phyloP scores from a whole-genome alignment of 768 basidiomycete genomes.

The Termitomyces sp. region DNA sequence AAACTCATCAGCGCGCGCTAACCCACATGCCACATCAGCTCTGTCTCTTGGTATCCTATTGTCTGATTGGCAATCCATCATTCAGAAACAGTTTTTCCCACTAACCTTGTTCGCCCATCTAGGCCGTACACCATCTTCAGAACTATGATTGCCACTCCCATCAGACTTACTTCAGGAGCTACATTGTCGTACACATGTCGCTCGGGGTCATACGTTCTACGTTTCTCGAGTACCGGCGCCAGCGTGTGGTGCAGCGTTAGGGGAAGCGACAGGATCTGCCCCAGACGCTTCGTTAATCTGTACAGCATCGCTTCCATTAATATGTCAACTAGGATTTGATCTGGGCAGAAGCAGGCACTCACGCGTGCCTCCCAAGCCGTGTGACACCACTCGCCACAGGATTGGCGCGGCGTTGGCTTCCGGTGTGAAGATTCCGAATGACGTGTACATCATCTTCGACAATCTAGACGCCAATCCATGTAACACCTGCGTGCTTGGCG shows the following conservation, averaged over 20 bases:
- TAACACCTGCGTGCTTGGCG: slow-evolving; percentile 56
- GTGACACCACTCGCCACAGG: slow-evolving; percentile 68
- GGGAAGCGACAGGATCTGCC: slow-evolving; percentile 53
- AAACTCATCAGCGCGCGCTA: slow-evolving; percentile 54
- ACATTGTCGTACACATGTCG: slow-evolving; percentile 60
- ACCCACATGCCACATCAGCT: slow-evolving; percentile 58
- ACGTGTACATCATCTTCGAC: slow-evolving; percentile 50
- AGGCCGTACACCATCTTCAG: slow-evolving; percentile 87
- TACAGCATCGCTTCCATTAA: slow-evolving; percentile 59
- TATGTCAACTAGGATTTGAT: slow-evolving; percentile 17
- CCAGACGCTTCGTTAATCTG: slow-evolving; percentile 57
- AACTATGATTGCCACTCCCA: slow-evolving; percentile 61
- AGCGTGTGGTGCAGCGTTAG: slow-evolving; percentile 59
- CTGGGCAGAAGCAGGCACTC: slow-evolving; percentile 30
- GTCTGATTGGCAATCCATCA: slow-evolving; percentile 8
- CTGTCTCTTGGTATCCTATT: slow-evolving; percentile 42
- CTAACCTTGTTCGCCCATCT: slow-evolving; percentile 55
- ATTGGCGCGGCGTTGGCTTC: slow-evolving; percentile 75
- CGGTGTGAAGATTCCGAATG: slow-evolving; percentile 63
- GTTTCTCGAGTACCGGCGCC: slow-evolving; percentile 37
- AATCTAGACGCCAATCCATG: slow-evolving; percentile 65
- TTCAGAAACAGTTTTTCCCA: slow-evolving; percentile 30
- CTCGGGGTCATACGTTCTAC: slow-evolving; percentile 37
- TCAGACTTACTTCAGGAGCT: slow-evolving; percentile 65
- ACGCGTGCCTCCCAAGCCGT: slow-evolving; percentile 74